These are phyloP conservation scores for Epichloe gansuensis DNA, from an alignment of 2,329 filamentous ascomycete species.

Conservation along the genomic window DNA sequence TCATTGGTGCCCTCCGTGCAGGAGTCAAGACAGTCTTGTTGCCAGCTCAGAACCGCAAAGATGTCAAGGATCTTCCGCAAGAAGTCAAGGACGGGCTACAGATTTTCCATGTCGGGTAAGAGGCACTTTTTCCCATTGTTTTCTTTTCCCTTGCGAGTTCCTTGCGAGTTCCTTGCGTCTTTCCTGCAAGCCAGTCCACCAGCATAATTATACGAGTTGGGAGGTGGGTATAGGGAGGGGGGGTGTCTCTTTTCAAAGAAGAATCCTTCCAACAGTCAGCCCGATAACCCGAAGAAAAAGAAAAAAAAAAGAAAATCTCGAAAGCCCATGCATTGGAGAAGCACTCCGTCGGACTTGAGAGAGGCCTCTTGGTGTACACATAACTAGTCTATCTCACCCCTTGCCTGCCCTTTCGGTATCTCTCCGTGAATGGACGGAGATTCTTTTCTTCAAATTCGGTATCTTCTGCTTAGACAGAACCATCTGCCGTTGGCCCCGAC, in stretches of 20 bases:
- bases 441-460: neutral
- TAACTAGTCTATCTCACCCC: no score
- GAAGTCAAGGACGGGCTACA: constrained; percentile 80
- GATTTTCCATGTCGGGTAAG: constrained; percentile 80
- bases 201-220: no score
- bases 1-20: constrained; percentile 84
- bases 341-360: no score
- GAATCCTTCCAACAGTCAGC: no score
- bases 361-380: no score
- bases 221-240: no score
- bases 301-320: no score
- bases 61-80: constrained; percentile 76
- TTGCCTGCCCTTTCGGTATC: neutral
- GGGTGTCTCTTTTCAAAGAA: no score
- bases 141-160: constrained; percentile 5
- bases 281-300: no score
- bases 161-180: neutral
- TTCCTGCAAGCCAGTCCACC: neutral
- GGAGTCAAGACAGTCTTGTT: constrained; percentile 90
- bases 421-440: neutral
- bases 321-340: no score
- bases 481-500: neutral
- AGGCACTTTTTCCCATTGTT: constrained; percentile 7
- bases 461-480: neutral
- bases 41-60: constrained; percentile 80